Evolutionary conservation across 345 rosid species (phyloP).

Genomic region (Arabidopsis thaliana): DNA sequence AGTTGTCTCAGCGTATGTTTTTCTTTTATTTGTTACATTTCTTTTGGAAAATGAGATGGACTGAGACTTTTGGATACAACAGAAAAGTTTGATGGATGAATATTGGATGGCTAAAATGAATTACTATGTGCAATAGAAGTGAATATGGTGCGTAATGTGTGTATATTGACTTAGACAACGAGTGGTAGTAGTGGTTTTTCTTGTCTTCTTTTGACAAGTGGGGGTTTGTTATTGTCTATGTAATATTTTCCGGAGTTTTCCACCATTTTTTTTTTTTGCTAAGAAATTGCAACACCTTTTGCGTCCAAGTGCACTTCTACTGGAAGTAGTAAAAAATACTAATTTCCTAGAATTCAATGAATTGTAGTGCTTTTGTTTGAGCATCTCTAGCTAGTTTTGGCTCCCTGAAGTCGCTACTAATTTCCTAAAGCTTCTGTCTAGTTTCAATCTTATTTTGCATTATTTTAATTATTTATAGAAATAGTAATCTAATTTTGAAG

Average conservation of each 20-base stretch:
- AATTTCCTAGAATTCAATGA: neutral
- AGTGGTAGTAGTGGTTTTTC: slow-evolving; percentile 22
- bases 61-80: slow-evolving; percentile 4
- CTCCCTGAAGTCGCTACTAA: neutral
- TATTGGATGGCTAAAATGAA: slow-evolving; percentile 4
- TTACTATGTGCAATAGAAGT: neutral
- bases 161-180: slow-evolving; percentile 33
- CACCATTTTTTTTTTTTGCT: neutral
- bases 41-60: slow-evolving; percentile 3
- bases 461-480: neutral
- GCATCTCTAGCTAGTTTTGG: neutral
- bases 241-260: slow-evolving; percentile 18
- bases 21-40: slow-evolving; percentile 20
- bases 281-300: slow-evolving; percentile 4
- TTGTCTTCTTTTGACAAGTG: slow-evolving; percentile 42
- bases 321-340: neutral
- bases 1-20: neutral
- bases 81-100: slow-evolving; percentile 5
- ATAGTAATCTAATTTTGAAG: neutral
- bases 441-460: neutral
- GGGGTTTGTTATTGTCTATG: slow-evolving; percentile 32
- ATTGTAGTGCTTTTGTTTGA: neutral
- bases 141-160: slow-evolving; percentile 13
- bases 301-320: neutral
- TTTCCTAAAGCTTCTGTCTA: neutral